Base-by-base conservation (phyloP, 164 flowering plant genomes). In the Stephania cephalantha region DNA sequence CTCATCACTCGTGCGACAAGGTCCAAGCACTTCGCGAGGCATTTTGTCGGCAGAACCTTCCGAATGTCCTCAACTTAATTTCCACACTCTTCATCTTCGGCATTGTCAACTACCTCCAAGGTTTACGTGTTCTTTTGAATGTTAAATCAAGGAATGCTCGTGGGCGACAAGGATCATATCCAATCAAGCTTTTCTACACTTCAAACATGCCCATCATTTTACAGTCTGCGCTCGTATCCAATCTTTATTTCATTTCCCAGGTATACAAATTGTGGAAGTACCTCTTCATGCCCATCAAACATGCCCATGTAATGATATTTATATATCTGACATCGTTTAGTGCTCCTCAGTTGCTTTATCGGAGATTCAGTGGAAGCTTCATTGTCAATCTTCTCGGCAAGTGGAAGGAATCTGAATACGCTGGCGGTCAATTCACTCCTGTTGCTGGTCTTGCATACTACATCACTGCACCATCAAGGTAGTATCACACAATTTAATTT, bases 191-290 rank as follows among this genome's bases (percentile, higher is more conserved):
- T 58, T 71, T 71, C 58, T 71, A 71, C 30, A 71, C 73, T 11
- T 71, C 73, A 18, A 73, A 73, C 70, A 73, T 73, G 75, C 75
- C 69, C 18, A 73, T 73, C 68, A 73, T 73, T 73, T 68, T 73
- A 35, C 75, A 73, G 55, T 64, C 76, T 71, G 73, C 73, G 4
- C 73, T 71, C 50, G 73, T 71, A 17, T 71, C 73, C 73, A 71
- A 71, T 71, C 70, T 73, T 44, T 73, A 73, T 61, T 64, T 65
- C 20, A 73, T 73, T 46, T 73, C 76, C 15, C 76, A n/a, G n/a
- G 76, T 73, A 35, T 35, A 35, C 42, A 35, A 35, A 35, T 35
- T 35, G 42, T 35, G 42, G 42, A 35, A 35, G 42, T 35, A 35
- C 42, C 42, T 2, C 42, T 35, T 1, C 42, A 35, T 35, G 4